Conservation (phyloP, 2,329 filamentous ascomycete species). For the Dothidotthia symphoricarpi region DNA sequence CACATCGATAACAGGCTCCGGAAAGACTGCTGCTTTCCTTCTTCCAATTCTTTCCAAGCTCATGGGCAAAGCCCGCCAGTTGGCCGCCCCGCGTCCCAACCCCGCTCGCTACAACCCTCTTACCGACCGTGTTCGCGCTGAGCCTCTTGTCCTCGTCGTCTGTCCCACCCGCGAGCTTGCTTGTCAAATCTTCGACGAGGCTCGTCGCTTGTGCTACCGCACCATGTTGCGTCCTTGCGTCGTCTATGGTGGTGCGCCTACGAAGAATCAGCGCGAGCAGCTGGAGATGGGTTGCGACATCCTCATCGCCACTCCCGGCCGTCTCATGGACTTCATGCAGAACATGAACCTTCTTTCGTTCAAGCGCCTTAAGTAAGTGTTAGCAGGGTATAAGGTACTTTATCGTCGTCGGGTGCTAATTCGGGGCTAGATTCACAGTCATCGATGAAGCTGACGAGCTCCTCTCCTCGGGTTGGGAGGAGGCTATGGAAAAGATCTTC, state of each 20-base stretch:
- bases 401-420: neutral
- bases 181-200: slow-evolving; percentile 92
- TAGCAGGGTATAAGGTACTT: neutral
- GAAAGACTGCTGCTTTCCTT: slow-evolving; percentile 92
- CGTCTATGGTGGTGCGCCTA: slow-evolving; percentile 78
- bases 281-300: slow-evolving; percentile 84
- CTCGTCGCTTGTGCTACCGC: slow-evolving; percentile 87
- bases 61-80: slow-evolving; percentile 92
- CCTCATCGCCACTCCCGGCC: slow-evolving; percentile 82
- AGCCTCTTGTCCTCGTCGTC: slow-evolving; percentile 84
- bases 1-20: slow-evolving; percentile 65
- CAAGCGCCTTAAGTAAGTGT: slow-evolving; percentile 71
- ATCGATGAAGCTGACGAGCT: slow-evolving; percentile 96
- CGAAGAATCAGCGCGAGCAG: slow-evolving; percentile 67
- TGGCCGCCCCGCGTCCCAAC: slow-evolving; percentile 75
- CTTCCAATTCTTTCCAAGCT: slow-evolving; percentile 85
- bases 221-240: slow-evolving; percentile 92
- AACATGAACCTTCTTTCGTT: slow-evolving; percentile 68
- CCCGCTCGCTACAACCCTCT: slow-evolving; percentile 54
- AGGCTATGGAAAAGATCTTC: slow-evolving; percentile 73
- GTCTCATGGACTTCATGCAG: slow-evolving; percentile 79
- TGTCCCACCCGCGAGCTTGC: slow-evolving; percentile 87
- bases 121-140: slow-evolving; percentile 62
- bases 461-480: slow-evolving; percentile 74
- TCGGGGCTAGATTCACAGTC: slow-evolving; percentile 21